Conservation (phyloP, 1,139 yeast genomes). For the Suhomyces taliae region DNA sequence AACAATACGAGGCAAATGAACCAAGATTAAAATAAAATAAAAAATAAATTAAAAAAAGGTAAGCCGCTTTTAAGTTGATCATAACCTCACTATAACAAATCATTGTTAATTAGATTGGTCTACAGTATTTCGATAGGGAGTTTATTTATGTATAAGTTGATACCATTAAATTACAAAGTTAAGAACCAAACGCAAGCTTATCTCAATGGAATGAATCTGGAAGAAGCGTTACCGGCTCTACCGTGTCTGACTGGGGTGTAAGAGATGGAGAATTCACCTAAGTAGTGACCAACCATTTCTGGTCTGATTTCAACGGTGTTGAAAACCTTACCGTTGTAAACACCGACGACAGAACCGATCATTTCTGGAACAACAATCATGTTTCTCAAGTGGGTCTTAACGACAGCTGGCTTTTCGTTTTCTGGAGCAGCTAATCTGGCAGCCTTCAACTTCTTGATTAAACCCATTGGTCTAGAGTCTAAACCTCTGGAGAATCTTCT, state of each 20-base stretch:
- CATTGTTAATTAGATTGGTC: not conserved
- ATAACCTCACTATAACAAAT: no score
- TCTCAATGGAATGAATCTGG: conserved; percentile 75
- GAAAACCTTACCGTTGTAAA: conserved; percentile 99
- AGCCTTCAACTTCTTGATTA: conserved; percentile 97
- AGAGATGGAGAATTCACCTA: conserved; percentile 99
- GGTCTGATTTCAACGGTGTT: conserved; percentile 99
- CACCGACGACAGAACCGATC: conserved; percentile 98
- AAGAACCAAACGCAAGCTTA: conserved; percentile 25
- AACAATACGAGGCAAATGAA: no score
- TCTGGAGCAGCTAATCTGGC: conserved; percentile 92
- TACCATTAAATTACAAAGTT: conserved; percentile 18
- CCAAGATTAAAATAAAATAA: no score
- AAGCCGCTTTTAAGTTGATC: no score
- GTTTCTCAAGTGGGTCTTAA: conserved; percentile 99
- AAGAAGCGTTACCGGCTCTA: conserved; percentile 95
- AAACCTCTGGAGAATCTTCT: conserved; percentile 99
- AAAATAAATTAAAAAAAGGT: no score
- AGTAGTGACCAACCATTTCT: conserved; percentile 99
- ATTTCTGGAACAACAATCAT: conserved; percentile 99
- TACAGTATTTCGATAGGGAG: conserved; percentile 2
- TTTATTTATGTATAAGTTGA: conserved; percentile 6
- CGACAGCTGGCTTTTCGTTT: conserved; percentile 96
- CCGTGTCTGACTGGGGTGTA: conserved; percentile 99
- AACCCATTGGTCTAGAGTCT: conserved; percentile 93